phyloP scores from a whole-genome alignment of 1,284 basidiomycete genomes.

The Marasmius tenuissimus region DNA sequence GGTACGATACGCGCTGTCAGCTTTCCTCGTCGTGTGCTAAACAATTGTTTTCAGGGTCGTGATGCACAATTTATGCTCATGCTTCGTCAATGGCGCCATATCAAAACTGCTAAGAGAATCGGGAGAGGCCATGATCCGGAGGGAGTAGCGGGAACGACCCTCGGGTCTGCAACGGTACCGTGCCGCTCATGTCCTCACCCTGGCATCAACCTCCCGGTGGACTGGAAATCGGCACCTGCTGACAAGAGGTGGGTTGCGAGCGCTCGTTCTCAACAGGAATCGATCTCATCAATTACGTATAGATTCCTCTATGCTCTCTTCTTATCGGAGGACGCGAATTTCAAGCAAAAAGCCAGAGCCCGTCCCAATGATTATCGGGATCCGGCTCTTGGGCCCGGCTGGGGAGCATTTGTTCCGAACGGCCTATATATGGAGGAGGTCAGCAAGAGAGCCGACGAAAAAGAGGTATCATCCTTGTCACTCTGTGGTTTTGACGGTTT shows the following conservation, averaged over 20 bases:
- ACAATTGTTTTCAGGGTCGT: not conserved
- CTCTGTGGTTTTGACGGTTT: no score
- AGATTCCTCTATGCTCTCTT: conserved; percentile 15
- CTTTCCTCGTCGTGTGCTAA: no score
- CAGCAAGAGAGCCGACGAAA: conserved; percentile 4
- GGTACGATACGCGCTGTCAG: not conserved
- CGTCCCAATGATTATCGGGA: conserved; percentile 10
- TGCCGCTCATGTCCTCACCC: conserved; percentile 1
- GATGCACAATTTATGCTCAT: not conserved
- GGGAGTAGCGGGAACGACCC: not conserved
- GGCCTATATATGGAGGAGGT: conserved; percentile 1
- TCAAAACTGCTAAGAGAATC: not conserved
- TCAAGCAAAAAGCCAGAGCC: conserved; percentile 2
- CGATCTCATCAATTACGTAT: not conserved
- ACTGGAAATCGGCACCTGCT: conserved; percentile 15
- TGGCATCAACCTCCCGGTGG: conserved; percentile 2
- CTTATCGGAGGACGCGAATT: conserved; percentile 14
- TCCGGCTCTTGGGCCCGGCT: conserved; percentile 10
- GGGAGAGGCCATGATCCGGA: not conserved
- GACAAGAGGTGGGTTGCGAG: conserved; percentile 14
- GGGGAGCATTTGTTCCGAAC: conserved; percentile 12
- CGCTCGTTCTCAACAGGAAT: not conserved
- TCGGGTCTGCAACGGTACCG: not conserved
- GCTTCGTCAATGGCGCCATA: not conserved
- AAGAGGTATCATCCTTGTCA: conserved; percentile 7